phyloP scores from a whole-genome alignment of 768 basidiomycete species.

The Suillus americanus region DNA sequence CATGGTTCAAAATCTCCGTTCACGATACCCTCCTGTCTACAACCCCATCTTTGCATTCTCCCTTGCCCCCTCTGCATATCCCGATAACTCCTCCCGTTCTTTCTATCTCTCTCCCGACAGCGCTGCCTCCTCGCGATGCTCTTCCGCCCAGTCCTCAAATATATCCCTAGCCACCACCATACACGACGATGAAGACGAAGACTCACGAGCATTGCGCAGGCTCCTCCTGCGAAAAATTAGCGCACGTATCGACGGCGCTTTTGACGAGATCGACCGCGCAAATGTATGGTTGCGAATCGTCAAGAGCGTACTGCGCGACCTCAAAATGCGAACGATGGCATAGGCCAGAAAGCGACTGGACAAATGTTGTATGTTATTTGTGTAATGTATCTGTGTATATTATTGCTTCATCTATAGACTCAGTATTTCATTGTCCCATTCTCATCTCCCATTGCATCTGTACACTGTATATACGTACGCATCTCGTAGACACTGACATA shows the following conservation, averaged over 20 bases:
- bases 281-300: slow-evolving; percentile 62
- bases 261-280: slow-evolving; percentile 63
- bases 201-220: slow-evolving; percentile 58
- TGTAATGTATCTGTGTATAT: slow-evolving; percentile 11
- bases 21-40: slow-evolving; percentile 21
- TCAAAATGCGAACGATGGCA: slow-evolving; percentile 32
- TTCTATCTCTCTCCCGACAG: slow-evolving; percentile 25
- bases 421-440: background rate
- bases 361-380: slow-evolving; percentile 9
- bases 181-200: slow-evolving; percentile 61
- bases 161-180: slow-evolving; percentile 51
- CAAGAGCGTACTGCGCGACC: slow-evolving; percentile 59
- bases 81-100: slow-evolving; percentile 3
- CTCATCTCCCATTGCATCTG: background rate
- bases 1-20: slow-evolving; percentile 45
- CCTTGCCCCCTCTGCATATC: slow-evolving; percentile 11
- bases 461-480: slow-evolving; percentile 4
- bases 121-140: slow-evolving; percentile 19
- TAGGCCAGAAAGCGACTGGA: background rate
- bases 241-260: slow-evolving; percentile 50
- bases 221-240: slow-evolving; percentile 68
- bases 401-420: slow-evolving; percentile 11
- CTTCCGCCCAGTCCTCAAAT: slow-evolving; percentile 34
- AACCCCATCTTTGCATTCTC: slow-evolving; percentile 22
- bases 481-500: slow-evolving; percentile 4